phyloP scores from a whole-genome alignment of 169 alveolate species.

The Plasmodium coatneyi region DNA sequence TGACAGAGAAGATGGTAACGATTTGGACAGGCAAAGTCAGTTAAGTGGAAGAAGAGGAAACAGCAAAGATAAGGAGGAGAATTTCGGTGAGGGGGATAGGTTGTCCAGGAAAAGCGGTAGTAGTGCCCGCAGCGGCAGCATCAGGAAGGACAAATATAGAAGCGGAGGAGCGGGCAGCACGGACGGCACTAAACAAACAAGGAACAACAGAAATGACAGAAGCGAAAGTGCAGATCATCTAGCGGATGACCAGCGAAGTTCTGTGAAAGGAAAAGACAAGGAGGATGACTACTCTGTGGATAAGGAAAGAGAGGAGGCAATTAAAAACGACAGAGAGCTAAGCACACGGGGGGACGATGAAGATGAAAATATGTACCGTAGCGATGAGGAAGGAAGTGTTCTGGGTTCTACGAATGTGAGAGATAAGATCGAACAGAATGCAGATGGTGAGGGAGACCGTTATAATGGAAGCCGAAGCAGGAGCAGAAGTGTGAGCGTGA shows the following conservation, averaged over 20 bases:
- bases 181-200: background rate
- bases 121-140: background rate
- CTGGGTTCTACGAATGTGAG: background rate
- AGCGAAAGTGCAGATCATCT: background rate
- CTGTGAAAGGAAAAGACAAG: background rate
- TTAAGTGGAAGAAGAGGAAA: conserved; percentile 8
- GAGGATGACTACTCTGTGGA: background rate
- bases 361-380: conserved; percentile 17
- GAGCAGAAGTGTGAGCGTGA: conserved; percentile 19
- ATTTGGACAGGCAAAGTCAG: background rate
- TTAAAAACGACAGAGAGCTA: conserved; percentile 22
- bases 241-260: background rate
- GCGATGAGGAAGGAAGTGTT: conserved; percentile 26
- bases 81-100: background rate
- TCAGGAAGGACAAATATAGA: background rate
- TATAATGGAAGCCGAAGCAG: background rate
- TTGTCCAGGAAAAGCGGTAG: background rate
- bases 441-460: background rate
- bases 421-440: background rate
- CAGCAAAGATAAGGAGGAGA: background rate
- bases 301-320: background rate
- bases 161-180: background rate
- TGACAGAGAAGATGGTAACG: background rate
- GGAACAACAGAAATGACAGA: background rate
- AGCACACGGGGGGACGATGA: conserved; percentile 25